Conservation (phyloP, 2,329 filamentous ascomycete species). For the Epichloe elymi region DNA sequence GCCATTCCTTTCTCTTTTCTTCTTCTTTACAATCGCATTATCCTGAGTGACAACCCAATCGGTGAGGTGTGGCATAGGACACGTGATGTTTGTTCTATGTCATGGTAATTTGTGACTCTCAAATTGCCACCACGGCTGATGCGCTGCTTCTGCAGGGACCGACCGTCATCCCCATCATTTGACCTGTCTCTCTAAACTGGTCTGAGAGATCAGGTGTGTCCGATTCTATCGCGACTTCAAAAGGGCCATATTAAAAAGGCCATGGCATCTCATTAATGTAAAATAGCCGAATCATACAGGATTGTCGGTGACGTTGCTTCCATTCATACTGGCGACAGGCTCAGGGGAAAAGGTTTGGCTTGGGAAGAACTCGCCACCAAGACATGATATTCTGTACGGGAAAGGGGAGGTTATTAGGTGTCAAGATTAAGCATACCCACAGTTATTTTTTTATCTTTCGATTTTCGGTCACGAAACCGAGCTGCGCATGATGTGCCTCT, state of each 20-base stretch:
- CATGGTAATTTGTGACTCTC: constrained; percentile 1
- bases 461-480: constrained; percentile 7
- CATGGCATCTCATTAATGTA: constrained; percentile 6
- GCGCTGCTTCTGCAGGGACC: not conserved
- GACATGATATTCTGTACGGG: not conserved
- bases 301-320: constrained; percentile 5
- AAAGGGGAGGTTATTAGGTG: constrained; percentile 13
- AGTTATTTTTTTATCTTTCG: constrained; percentile 13
- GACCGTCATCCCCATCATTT: not conserved
- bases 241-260: constrained; percentile 1
- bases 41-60: constrained; percentile 2
- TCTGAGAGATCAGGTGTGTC: not conserved
- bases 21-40: constrained; percentile 4
- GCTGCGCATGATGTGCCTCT: constrained; percentile 5
- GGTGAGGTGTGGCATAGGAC: constrained; percentile 4
- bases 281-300: constrained; percentile 5
- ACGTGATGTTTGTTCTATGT: constrained; percentile 6
- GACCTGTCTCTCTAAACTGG: constrained; percentile 2
- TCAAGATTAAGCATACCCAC: constrained; percentile 19
- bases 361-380: not conserved
- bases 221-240: constrained; percentile 1
- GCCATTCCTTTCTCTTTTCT: not conserved
- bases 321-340: constrained; percentile 6
- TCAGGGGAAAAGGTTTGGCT: not conserved
- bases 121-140: constrained; percentile 1